Evolutionary conservation across 2,329 filamentous ascomycete species (phyloP), one percentile per base, ranked within the genome.

Genomic region (Colletotrichum gigasporum): DNA sequence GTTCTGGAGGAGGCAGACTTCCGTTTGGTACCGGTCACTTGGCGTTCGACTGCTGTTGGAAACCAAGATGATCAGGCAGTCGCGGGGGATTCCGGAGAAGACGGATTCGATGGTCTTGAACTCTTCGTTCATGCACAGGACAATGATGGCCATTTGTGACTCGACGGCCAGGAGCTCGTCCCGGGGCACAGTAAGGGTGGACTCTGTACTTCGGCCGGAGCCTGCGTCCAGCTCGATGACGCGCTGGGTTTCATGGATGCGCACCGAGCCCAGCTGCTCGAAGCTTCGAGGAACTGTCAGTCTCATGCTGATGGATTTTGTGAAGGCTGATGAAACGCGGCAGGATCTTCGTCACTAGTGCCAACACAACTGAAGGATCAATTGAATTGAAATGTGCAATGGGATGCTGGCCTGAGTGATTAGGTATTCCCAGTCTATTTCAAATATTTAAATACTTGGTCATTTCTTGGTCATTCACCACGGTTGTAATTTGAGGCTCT

Each of bases 51-150:
- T 28, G 30, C 39, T 61, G 30, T 61, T 61, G 47, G 56, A 60
- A 20, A 60, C 56, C 10, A 60, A 30, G 11, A 60, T 35, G 20
- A 61, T 55, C 5, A 54, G 16, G 37, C 37, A 61, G 28, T 54
- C 48, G 41, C 55, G 57, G 12, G 57, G 57, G n/a, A 61, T 47
- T 4, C 57, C 48, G 14, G 57, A n/a, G 48, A 61, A 61, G 37
- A 61, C 30, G 12, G 39, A 45, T 7, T 55, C 48, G 9, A 61
- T 54, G 28, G 41, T 45, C 8, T 45, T 45, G 16, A 34, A 45
- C 30, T 54, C 30, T 10, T 61, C 57, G n/a, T 61, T 54, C 41
- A 54, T 61, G 57, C 57, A 54, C 3, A 61, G 48, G 1, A 61
- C 24, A 22, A 61, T 42, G 30, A 61, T 54, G 39, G 57, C 57